A percentile compares a stretch with the other conserved stretches of the same genome.
Conservation (phyloP, 352 stramenopile genomes). For the Globisporangium uncinulatum region DNA sequence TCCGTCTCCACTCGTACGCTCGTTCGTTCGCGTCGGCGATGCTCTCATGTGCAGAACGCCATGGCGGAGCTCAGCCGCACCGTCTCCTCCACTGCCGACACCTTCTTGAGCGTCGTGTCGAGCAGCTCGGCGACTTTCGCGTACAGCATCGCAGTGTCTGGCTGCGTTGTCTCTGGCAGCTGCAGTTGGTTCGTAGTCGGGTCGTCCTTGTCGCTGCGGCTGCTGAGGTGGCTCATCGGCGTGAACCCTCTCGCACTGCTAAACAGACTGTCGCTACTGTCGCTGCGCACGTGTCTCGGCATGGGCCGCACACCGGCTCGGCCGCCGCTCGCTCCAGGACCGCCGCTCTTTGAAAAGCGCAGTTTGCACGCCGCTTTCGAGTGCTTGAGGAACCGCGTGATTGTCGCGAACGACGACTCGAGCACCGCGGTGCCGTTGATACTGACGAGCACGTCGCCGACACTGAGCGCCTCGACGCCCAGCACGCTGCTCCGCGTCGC, state of each 20-base stretch:
- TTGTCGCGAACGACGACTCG: constrained; percentile 47
- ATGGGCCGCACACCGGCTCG: not conserved
- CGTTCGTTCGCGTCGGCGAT: not conserved
- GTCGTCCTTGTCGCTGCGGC: constrained; percentile 17
- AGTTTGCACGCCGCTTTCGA: constrained; percentile 74
- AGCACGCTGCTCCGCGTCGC: constrained; percentile 61
- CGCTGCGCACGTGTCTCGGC: not conserved
- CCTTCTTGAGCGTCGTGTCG: constrained; percentile 68
- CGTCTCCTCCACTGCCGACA: constrained; percentile 66
- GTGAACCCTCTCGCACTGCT: constrained; percentile 6
- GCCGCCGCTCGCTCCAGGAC: not conserved
- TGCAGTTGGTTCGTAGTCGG: constrained; percentile 5
- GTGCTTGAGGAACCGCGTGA: constrained; percentile 77
- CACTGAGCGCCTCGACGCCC: constrained; percentile 49
- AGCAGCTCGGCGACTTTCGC: constrained; percentile 67
- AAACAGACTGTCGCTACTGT: constrained; percentile 2
- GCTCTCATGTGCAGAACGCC: constrained; percentile 49
- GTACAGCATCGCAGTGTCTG: constrained; percentile 38
- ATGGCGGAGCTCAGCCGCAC: constrained; percentile 70
- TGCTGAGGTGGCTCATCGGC: constrained; percentile 7
- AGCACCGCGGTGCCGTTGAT: constrained; percentile 69
- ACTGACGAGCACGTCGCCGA: constrained; percentile 63
- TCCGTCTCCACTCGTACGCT: not conserved
- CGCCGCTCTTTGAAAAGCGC: constrained; percentile 35
- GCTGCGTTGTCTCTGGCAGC: constrained; percentile 16